Conservation (phyloP, 2,329 filamentous ascomycete species). For the Hypoxylon sp. region DNA sequence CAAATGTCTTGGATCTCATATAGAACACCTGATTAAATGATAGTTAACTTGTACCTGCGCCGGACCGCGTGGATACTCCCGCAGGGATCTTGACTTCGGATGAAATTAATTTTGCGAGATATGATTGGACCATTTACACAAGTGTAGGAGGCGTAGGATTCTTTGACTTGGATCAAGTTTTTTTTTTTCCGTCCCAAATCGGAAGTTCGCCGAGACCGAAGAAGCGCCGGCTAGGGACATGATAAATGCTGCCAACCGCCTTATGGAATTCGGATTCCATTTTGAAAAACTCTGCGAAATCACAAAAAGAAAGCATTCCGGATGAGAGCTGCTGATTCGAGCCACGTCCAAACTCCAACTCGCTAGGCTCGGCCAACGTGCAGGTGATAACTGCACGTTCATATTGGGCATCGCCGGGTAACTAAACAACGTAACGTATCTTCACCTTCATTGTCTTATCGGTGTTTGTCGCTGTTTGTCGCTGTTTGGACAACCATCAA, state of each 20-base stretch:
- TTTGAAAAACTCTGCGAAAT: constrained; percentile 8
- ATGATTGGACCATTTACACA: constrained; percentile 38
- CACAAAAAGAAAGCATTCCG: constrained; percentile 23
- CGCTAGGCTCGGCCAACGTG: constrained; percentile 25
- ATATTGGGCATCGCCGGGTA: constrained; percentile 19
- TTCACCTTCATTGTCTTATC: constrained; percentile 29
- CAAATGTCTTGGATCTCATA: constrained; percentile 46
- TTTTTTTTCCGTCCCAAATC: constrained; percentile 35
- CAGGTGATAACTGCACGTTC: constrained; percentile 38
- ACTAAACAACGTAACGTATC: constrained; percentile 43
- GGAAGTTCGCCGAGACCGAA: constrained; percentile 41
- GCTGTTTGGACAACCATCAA: constrained; percentile 5
- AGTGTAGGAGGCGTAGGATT: constrained; percentile 20
- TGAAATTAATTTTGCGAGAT: constrained; percentile 19
- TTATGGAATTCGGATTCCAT: constrained; percentile 30
- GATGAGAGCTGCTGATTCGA: constrained; percentile 40
- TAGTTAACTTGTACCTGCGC: constrained; percentile 50
- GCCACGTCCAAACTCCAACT: constrained; percentile 40
- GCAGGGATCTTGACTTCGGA: constrained; percentile 37
- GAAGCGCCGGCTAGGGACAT: constrained; percentile 42
- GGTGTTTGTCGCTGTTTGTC: neutral
- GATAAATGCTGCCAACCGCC: constrained; percentile 35
- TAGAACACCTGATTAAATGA: constrained; percentile 48
- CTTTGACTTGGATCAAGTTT: constrained; percentile 16
- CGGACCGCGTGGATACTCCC: constrained; percentile 42